Percentiles rank a stretch among this genome's conserved stretches.
Conservation (phyloP, 1,284 basidiomycete species). For the Agroathelia rolfsii region DNA sequence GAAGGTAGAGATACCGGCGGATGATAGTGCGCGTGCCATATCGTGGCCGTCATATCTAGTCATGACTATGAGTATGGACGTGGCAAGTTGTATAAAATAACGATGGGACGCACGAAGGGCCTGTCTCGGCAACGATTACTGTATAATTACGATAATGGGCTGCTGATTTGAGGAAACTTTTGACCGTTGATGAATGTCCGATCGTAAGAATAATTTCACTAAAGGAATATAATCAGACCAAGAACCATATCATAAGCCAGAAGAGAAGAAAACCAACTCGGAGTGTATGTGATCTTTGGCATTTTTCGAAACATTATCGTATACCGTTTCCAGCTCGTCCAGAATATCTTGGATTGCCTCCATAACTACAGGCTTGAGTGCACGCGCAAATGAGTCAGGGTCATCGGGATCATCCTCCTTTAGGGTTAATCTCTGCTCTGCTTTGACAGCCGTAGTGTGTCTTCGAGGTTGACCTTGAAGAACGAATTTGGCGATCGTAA, state of each 20-base stretch:
- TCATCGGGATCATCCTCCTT: constrained; percentile 64
- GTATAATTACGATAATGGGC: constrained; percentile 90
- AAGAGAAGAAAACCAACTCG: constrained; percentile 49
- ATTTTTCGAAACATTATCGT: constrained; percentile 90
- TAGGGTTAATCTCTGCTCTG: constrained; percentile 42
- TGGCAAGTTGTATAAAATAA: constrained; percentile 3
- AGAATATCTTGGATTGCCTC: constrained; percentile 90
- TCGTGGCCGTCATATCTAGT: constrained; percentile 75
- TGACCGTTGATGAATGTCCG: constrained; percentile 92
- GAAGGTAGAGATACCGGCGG: constrained; percentile 82
- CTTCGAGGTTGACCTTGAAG: constrained; percentile 64
- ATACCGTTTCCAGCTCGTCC: constrained; percentile 92
- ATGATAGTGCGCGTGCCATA: constrained; percentile 74
- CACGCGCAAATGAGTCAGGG: constrained; percentile 62
- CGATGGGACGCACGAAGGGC: constrained; percentile 61
- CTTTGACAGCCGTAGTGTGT: constrained; percentile 38
- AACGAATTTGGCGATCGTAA: constrained; percentile 72
- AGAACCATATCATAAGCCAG: constrained; percentile 1
- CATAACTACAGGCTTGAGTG: constrained; percentile 72
- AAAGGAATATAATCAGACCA: constrained; percentile 8
- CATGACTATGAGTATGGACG: constrained; percentile 6
- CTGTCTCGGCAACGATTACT: constrained; percentile 92
- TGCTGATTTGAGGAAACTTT: constrained; percentile 85
- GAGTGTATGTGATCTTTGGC: constrained; percentile 96
- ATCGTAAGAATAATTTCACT: constrained; percentile 96